phyloP scores from a whole-genome alignment of 176 grass and related monocot species.

The Melocanna baccifera region DNA sequence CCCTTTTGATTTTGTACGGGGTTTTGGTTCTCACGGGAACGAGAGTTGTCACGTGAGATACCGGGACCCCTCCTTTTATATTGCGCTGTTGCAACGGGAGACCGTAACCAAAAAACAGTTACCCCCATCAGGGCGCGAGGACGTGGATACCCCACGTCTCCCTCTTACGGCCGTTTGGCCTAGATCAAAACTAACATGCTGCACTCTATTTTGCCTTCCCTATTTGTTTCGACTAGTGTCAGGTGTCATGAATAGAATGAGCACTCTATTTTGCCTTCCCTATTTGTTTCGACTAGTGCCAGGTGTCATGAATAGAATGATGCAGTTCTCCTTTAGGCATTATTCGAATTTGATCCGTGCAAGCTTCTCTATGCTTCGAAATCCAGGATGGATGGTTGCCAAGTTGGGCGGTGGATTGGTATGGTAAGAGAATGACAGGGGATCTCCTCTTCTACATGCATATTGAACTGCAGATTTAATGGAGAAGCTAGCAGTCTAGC shows the following conservation, averaged over 20 bases:
- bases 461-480: slow-evolving; percentile 30
- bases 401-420: slow-evolving; percentile 30
- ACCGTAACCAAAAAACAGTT: too few species aligned
- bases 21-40: too few species aligned
- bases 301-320: slow-evolving; percentile 16
- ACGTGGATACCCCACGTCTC: too few species aligned
- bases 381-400: slow-evolving; percentile 41
- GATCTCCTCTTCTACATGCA: slow-evolving; percentile 22
- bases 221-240: slow-evolving; percentile 1
- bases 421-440: slow-evolving; percentile 33
- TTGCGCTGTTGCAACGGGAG: too few species aligned
- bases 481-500: not conserved
- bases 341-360: slow-evolving; percentile 55
- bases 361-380: slow-evolving; percentile 60
- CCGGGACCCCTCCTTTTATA: too few species aligned
- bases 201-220: slow-evolving; percentile 12
- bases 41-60: too few species aligned
- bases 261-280: slow-evolving; percentile 13
- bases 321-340: slow-evolving; percentile 21
- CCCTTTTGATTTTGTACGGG: too few species aligned
- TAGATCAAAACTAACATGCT: too few species aligned
- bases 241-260: slow-evolving; percentile 16
- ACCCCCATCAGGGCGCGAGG: too few species aligned
- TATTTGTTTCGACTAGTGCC: slow-evolving; percentile 1
- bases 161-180: too few species aligned